These are phyloP conservation scores for Acacia confusa DNA, from an alignment of 306 rosid genomes.

Conservation along the genomic window DNA sequence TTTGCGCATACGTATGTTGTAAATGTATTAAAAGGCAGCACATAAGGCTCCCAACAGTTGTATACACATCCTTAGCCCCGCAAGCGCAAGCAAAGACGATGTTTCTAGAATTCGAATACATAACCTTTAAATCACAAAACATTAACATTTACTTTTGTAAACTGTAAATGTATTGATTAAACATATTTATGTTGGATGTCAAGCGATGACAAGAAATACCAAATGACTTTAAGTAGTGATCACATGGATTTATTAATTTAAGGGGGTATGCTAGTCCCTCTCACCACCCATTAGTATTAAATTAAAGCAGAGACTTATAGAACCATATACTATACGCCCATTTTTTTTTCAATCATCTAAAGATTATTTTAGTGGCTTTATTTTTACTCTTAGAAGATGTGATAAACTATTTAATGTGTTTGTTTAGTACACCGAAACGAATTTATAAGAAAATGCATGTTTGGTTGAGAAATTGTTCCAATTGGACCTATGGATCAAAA, in stretches of 20 bases:
- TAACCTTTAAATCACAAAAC: too few relatives aligned
- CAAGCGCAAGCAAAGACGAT: too few relatives aligned
- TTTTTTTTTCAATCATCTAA: not conserved
- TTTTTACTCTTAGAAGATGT: not conserved
- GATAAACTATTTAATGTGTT: not conserved
- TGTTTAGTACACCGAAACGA: too few relatives aligned
- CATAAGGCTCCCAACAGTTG: too few relatives aligned
- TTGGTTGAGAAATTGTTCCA: too few relatives aligned
- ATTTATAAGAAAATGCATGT: too few relatives aligned
- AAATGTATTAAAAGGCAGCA: not conserved
- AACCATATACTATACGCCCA: not conserved
- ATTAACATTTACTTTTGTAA: too few relatives aligned
- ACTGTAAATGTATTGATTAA: not conserved
- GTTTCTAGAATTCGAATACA: too few relatives aligned
- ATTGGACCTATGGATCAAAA: too few relatives aligned
- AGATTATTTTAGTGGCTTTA: not conserved
- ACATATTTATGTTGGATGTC: not conserved
- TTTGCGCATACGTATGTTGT: not conserved
- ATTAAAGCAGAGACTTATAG: not conserved
- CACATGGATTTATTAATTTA: not conserved
- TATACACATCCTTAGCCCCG: too few relatives aligned
- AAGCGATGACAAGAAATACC: not conserved
- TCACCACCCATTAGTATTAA: not conserved
- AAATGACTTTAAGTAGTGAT: conserved; percentile 8
- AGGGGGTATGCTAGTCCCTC: not conserved